Base-by-base conservation (phyloP, 177 flowering plant species). In the Vitis hybrid region DNA sequence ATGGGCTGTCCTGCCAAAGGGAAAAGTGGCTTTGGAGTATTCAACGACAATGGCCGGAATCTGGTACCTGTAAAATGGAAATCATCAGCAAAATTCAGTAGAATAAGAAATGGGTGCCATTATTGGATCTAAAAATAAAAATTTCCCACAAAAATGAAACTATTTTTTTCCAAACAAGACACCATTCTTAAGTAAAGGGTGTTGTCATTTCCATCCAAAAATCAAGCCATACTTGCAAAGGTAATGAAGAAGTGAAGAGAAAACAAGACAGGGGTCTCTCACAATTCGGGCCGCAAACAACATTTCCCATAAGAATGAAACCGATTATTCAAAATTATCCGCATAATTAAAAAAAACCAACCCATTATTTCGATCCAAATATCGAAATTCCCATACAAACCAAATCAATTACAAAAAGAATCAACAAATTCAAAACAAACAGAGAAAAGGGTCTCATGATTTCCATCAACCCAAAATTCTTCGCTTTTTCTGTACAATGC, bases 1-100 rank as follows among this genome's bases (percentile, higher is more conserved):
- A 89, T 89, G 15, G 90, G 85, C 65, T 88, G 90, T 50, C 92
- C 90, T 11, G 90, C 90, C 76, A 90, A 68, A 69, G 92, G 92
- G 39, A 88, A 89, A 51, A 89, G 87, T 1, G 96, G 90, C 81
- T 89, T 89, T 2, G 93, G 89, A 57, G 89, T 74, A 74, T 89
- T 89, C 78, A 89, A 69, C 2, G 93, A 89, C 74, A 89, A 69
- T 50, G 92, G 93, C 48, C 90, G 70, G 68, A 90, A 90, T 14
- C 94, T 75, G 61, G 94, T 90, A 68, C 90, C 94, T 86, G 72
- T 56, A 70, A 74, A 62, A 69, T 12, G 51, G 49, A 69, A 52
- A 57, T n/a, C 39, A 31, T 55, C 7, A 1, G 31, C 50, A 6
- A 62, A 62, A n/a, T 62, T 13, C 18, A 57, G 48, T 11, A 49